Base-by-base conservation (phyloP, 768 basidiomycete species). In the Boletus tomentosulus region DNA sequence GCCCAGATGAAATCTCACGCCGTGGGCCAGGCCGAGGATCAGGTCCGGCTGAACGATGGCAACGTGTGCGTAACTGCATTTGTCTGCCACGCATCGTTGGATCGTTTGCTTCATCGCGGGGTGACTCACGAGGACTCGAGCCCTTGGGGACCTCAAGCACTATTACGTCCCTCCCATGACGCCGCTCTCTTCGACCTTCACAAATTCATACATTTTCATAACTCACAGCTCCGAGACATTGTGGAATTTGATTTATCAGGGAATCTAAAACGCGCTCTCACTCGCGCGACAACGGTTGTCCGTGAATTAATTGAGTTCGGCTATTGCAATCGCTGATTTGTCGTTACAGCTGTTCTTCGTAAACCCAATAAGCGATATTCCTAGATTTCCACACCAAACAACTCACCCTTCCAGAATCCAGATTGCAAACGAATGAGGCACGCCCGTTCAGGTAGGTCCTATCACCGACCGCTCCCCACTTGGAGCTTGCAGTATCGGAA, bases 281-380 rank as follows among this genome's bases (percentile, higher is more conserved):
- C 59, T 63, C 58, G 53, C 48, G 56, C 64, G 59, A 66, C 63
- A 38, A 47, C 60, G 58, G 57, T 56, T 50, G 54, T 62, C 56
- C 57, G 54, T 60, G 60, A 71, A 69, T 69, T 71, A 70, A 71
- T 63, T 57, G 62, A 69, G 46, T 45, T 71, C 68, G 68, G 68
- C 64, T 68, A 66, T 61, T 61, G 50, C 57, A 61, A 56, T 59
- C 51, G 58, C 62, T 69, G 57, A 62, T 57, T 58, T 62, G 52
- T 65, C 50, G 57, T 61, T 60, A 56, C 19, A 19, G 19, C 19
- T 19, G 19, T 19, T 19, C 59, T 59, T 62, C 63, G 48, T 62
- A 59, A 54, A 61, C 58, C 48, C 57, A 57, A 59, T 68, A 70
- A 70, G 70, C 68, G 68, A 70, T 53, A 57, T 60, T 59, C 62